Evolutionary conservation across 1,139 yeast species (phyloP).

Genomic region (Geotrichum reessii): DNA sequence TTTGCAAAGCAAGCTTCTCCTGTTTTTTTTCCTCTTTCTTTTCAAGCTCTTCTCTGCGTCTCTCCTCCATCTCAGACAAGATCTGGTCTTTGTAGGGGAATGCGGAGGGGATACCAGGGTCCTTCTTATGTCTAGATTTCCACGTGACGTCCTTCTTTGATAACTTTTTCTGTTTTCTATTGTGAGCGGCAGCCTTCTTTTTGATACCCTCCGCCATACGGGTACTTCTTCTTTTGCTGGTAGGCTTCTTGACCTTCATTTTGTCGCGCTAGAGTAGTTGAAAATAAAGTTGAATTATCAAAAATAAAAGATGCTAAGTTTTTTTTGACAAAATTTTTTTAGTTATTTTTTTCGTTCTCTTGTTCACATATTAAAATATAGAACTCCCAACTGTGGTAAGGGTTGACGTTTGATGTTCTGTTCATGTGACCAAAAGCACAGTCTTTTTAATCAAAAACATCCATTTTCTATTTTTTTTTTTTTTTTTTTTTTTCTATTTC

Average conservation of each 20-base stretch:
- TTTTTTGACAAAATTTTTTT: neutral
- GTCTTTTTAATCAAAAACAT: neutral
- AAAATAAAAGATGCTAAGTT: neutral
- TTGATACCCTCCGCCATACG: conserved; percentile 93
- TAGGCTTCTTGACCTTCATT: conserved; percentile 34
- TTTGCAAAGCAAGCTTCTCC: conserved; percentile 7
- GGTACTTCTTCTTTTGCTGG: conserved; percentile 81
- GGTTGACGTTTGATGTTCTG: neutral
- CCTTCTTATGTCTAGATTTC: conserved; percentile 78
- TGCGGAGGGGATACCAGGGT: conserved; percentile 89
- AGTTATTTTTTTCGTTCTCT: neutral
- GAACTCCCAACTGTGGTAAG: conserved; percentile 10
- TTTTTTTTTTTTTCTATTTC: neutral
- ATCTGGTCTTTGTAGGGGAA: conserved; percentile 91
- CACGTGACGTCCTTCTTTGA: conserved; percentile 90
- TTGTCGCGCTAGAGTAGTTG: neutral
- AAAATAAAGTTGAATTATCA: neutral
- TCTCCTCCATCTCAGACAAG: conserved; percentile 72
- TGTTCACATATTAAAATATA: neutral
- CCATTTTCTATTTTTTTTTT: neutral
- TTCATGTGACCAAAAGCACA: neutral
- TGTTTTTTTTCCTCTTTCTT: conserved; percentile 18
- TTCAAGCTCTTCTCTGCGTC: conserved; percentile 46
- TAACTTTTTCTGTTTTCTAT: conserved; percentile 72
- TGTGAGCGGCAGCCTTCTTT: conserved; percentile 90